Percentiles rank a stretch among this genome's conserved stretches.
Evolutionary conservation across 1,284 basidiomycete species (phyloP).

Genomic region (Wolfiporia cocos): DNA sequence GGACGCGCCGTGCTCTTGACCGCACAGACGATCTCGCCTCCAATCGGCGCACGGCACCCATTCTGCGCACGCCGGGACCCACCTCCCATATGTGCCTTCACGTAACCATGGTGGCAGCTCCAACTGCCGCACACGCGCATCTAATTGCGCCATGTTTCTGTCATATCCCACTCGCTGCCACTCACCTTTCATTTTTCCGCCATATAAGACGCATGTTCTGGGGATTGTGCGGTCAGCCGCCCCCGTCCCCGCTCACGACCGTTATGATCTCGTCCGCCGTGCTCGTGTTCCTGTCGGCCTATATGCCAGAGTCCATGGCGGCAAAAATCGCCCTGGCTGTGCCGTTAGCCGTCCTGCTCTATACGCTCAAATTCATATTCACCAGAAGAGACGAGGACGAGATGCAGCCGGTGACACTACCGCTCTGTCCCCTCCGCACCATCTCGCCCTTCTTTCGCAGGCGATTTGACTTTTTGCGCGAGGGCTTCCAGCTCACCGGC

Average conservation of each 20-base stretch:
- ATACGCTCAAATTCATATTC: conserved; percentile 35
- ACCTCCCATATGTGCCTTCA: too few relatives aligned
- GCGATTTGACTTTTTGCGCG: conserved; percentile 65
- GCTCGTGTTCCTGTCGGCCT: conserved; percentile 48
- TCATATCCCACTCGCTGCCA: too few relatives aligned
- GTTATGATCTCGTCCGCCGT: conserved; percentile 38
- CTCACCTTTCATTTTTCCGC: too few relatives aligned
- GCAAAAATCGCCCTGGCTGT: conserved; percentile 49
- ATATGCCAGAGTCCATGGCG: conserved; percentile 49
- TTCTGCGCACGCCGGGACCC: too few relatives aligned
- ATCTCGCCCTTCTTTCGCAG: conserved; percentile 60
- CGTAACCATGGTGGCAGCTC: too few relatives aligned
- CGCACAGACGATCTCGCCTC: too few relatives aligned
- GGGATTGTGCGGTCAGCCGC: too few relatives aligned
- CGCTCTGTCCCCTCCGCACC: conserved; percentile 46
- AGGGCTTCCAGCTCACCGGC: conserved; percentile 60
- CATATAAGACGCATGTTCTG: too few relatives aligned
- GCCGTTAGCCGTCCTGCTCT: conserved; percentile 45
- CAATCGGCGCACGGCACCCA: too few relatives aligned
- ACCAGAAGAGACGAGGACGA: conserved; percentile 24
- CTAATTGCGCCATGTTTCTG: too few relatives aligned
- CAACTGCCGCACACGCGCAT: too few relatives aligned
- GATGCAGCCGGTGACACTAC: conserved; percentile 45
- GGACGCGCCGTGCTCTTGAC: too few relatives aligned
- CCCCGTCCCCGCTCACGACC: not conserved